Evolutionary conservation across 148 eudicot genomes (phyloP).

Genomic region (Rheum nobile): DNA sequence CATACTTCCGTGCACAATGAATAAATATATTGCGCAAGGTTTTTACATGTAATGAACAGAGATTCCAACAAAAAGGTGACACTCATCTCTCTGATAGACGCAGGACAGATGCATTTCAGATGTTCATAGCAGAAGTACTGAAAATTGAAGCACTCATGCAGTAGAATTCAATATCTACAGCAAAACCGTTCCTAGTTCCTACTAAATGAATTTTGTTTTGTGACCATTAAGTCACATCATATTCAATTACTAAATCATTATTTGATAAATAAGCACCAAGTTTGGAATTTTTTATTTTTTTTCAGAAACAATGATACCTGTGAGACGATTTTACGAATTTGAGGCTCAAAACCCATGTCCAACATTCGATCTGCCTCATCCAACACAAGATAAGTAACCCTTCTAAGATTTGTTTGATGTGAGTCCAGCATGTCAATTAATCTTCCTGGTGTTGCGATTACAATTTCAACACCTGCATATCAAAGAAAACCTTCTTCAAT

Average conservation of each 20-base stretch:
- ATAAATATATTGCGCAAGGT: background rate
- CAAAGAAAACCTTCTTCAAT: background rate
- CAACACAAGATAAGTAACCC: constrained; percentile 92
- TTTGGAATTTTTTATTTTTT: background rate
- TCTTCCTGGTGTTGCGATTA: constrained; percentile 97
- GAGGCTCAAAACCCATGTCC: constrained; percentile 99
- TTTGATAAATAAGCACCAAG: background rate
- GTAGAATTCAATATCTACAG: background rate
- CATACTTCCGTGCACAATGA: background rate
- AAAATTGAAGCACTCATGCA: background rate
- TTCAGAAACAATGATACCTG: constrained; percentile 40
- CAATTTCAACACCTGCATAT: constrained; percentile 79
- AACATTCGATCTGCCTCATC: constrained; percentile 99
- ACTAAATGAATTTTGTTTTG: background rate
- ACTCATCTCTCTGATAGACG: background rate
- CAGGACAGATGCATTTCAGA: background rate
- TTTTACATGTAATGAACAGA: background rate
- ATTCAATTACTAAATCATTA: background rate
- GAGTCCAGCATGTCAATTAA: constrained; percentile 97
- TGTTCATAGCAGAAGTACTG: background rate
- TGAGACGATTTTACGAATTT: constrained; percentile 80
- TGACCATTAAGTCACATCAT: background rate
- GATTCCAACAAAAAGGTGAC: background rate
- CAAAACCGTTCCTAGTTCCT: background rate
- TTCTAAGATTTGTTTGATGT: constrained; percentile 76